These are phyloP conservation scores for Tubosaeta sp. DNA, from an alignment of 768 basidiomycete genomes.

Conservation along the genomic window DNA sequence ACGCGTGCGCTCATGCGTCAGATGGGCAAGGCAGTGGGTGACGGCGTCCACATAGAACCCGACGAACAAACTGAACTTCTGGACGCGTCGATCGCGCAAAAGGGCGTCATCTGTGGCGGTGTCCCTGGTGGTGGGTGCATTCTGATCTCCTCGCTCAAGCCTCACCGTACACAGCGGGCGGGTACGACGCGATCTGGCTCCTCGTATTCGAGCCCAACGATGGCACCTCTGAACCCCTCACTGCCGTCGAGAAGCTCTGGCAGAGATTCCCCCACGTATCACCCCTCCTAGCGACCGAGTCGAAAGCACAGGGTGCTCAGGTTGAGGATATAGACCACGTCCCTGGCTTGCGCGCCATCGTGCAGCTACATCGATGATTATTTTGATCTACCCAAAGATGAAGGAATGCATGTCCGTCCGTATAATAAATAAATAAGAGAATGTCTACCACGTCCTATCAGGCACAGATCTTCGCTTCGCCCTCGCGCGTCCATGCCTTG, in stretches of 20 bases:
- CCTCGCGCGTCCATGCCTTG: constrained; percentile 74
- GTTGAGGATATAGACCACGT: constrained; percentile 58
- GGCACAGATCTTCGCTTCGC: constrained; percentile 67
- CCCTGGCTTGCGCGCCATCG: constrained; percentile 46
- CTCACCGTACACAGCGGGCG: constrained; percentile 64
- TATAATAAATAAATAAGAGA: constrained; percentile 17
- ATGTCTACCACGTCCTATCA: constrained; percentile 31
- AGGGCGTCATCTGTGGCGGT: constrained; percentile 90
- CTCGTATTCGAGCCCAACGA: constrained; percentile 65
- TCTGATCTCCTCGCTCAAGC: background rate
- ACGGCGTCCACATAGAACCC: constrained; percentile 86
- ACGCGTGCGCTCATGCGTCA: constrained; percentile 77
- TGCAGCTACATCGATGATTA: constrained; percentile 22
- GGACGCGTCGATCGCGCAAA: constrained; percentile 67
- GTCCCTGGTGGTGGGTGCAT: constrained; percentile 83
- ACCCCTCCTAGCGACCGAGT: constrained; percentile 69
- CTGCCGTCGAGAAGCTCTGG: constrained; percentile 69
- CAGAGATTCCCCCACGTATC: constrained; percentile 57
- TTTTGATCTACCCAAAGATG: constrained; percentile 4
- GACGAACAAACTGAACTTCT: constrained; percentile 79
- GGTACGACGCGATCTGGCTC: constrained; percentile 96
- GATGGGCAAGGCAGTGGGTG: constrained; percentile 66
- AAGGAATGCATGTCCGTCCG: constrained; percentile 4
- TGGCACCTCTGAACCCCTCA: constrained; percentile 47
- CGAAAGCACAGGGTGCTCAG: constrained; percentile 58